Percentiles rank a stretch among this genome's conserved stretches.
Evolutionary conservation across 371 early-diverging fungal species (phyloP).

Genomic region (Mucor racemosus): DNA sequence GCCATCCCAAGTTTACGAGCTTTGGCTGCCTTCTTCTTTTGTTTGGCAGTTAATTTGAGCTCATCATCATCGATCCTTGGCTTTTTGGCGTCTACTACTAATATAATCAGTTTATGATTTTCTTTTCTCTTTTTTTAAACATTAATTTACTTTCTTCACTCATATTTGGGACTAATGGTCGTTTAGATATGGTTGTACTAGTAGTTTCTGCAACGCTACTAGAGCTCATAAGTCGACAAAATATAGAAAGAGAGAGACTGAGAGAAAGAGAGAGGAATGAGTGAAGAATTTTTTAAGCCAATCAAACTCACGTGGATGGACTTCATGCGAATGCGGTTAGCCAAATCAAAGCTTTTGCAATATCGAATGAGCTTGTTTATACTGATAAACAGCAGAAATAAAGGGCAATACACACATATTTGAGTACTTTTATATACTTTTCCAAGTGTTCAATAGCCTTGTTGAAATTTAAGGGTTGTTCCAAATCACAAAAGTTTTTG

Average conservation of each 20-base stretch:
- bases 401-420: too few relatives aligned
- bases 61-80: neutral
- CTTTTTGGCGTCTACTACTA: constrained; percentile 9
- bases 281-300: neutral
- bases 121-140: neutral
- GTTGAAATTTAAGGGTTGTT: too few relatives aligned
- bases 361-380: too few relatives aligned
- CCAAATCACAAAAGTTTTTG: too few relatives aligned
- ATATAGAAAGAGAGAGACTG: neutral
- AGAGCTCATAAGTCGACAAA: neutral
- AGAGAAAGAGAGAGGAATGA: neutral
- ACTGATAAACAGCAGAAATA: too few relatives aligned
- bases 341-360: too few relatives aligned
- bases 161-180: neutral
- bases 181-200: neutral
- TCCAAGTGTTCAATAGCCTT: too few relatives aligned
- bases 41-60: constrained; percentile 20
- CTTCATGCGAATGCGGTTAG: neutral
- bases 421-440: too few relatives aligned
- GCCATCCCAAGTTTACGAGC: constrained; percentile 26
- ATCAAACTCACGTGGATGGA: neutral
- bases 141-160: neutral
- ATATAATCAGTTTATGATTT: neutral
- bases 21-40: constrained; percentile 26
- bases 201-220: neutral